Base-by-base conservation (phyloP, 2,329 filamentous ascomycete genomes). In the Neurospora crassa region DNA sequence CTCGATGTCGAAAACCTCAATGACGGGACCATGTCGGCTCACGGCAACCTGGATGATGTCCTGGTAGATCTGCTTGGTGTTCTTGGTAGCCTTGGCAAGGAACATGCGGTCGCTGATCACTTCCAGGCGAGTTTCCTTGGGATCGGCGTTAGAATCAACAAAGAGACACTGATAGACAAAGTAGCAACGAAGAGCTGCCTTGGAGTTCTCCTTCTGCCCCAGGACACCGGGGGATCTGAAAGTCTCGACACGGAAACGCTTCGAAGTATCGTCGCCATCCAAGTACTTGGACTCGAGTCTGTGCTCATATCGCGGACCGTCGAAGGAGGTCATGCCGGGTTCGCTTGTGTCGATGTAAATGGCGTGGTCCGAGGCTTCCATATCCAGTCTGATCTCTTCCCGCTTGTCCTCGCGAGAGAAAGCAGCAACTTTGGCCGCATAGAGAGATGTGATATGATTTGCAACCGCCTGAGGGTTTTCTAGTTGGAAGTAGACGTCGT, bases 121-220 rank as follows among this genome's bases (percentile, higher is more conserved):
- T 77, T 97, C 93, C 73, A 99, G 88, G 76, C 93, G 90, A 42
- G 93, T 97, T 86, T 98, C 96, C 69, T 90, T 88, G 14, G 90
- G 89, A 70, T 86, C 83, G 0, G 94, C 92, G 74, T 90, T 90
- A 10, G 91, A 85, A 77, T 95, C 89, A 76, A 89, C 90, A 82
- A 98, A 99, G 78, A 92, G 90, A 82, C 95, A 97, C 82, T 97
- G 93, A 85, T 99, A 99, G 76, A 99, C 94, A 80, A 99, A 99
- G 85, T 99, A 99, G 85, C 96, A 99, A 74, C 96, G 92, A 71
- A 99, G 86, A 70, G 95, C 93, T 71, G 95, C 90, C 78, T 94
- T 91, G 71, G 91, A 90, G 73, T 88, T 87, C 67, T 89, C 83
- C 67, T 84, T 82, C 72, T 85, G 86, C 10, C 92, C 92, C 59